Evolutionary conservation across 176 grass and related monocot genomes (phyloP), one percentile per base, ranked within the genome.

Genomic region (Juncus inflexus): DNA sequence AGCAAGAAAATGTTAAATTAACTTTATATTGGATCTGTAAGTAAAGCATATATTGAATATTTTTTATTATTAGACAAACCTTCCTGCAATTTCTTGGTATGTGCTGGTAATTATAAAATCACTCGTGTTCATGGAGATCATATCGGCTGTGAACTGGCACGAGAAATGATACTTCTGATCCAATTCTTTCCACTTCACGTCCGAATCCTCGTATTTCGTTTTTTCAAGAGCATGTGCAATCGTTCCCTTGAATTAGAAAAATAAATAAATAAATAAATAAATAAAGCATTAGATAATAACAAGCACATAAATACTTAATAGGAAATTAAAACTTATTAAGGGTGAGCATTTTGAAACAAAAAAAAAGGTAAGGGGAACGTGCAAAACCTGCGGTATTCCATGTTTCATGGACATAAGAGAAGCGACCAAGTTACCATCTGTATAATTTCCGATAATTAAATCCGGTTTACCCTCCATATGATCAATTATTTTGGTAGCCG

Each of bases 181-280:
- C 36, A 97, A 64, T 73, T 89, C 82, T 63, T 84, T 97, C 92
- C 92, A 97, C 62, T 89, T 88, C 40, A 83, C 79, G 74, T 97
- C 92, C 50, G 92, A 91, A 71, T 91, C 82, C 51, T 84, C 87
- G 16, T 97, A 97, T 75, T 97, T 97, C 0, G 92, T 91, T 83
- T 97, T 97, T 68, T 97, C 92, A 0, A 97, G 92, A 80, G 92
- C 92, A 66, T 97, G 92, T 36, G 92, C 92, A 28, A 97, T 97
- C 50, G 92, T 97, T 78, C 77, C 92, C 87, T 83, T 55, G 76
- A 40, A 63, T 40, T 4, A 62, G 45, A 37, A 76, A 52, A 42
- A 60, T 57, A 64, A 54, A 3, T 16, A 28, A 52, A 12, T n/a
- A n/a, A n/a, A n/a, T n/a, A 52, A 42, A 60, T 57, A 64, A 54